Evolutionary conservation across 2,329 filamentous ascomycete species (phyloP).

Genomic region (Ploettnerulaceae sp.): DNA sequence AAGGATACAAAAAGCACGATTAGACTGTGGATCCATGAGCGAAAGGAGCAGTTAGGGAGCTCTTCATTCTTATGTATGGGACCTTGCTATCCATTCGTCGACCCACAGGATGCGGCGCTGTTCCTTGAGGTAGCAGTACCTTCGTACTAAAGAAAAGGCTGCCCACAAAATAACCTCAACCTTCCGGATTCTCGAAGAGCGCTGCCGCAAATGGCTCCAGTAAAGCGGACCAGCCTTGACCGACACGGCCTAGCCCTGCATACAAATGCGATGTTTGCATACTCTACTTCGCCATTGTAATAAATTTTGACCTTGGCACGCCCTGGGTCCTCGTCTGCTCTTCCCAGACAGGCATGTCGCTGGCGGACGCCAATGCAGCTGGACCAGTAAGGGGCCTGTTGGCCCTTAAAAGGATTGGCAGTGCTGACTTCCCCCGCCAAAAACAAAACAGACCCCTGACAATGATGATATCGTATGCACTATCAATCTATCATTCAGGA

Average conservation of each 20-base stretch:
- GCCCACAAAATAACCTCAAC: conserved; percentile 1
- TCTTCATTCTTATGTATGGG: conserved; percentile 10
- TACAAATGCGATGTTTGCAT: not conserved
- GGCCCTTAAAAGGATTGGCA: not conserved
- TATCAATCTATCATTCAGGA: conserved; percentile 1
- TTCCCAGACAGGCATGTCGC: not conserved
- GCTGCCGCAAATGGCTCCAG: not conserved
- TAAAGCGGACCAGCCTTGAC: not conserved
- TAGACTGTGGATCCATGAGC: conserved; percentile 1
- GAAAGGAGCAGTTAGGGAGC: not conserved
- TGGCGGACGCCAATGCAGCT: not conserved
- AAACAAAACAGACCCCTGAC: not conserved
- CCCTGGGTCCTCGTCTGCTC: not conserved
- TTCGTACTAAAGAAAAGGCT: too few species aligned
- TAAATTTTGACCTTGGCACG: conserved; percentile 2
- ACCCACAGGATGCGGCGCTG: not conserved
- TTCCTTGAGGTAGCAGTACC: not conserved
- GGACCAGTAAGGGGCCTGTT: not conserved
- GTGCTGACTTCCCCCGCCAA: not conserved
- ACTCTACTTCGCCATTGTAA: conserved; percentile 3
- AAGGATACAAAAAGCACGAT: not conserved
- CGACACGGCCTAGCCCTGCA: not conserved
- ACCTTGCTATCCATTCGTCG: not conserved
- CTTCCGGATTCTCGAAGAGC: not conserved
- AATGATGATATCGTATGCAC: too few species aligned